Percentiles rank a stretch among this genome's conserved stretches.
These are phyloP conservation scores for Verticillium tricorpus DNA, from an alignment of 2,329 filamentous ascomycete species.

Conservation along the genomic window DNA sequence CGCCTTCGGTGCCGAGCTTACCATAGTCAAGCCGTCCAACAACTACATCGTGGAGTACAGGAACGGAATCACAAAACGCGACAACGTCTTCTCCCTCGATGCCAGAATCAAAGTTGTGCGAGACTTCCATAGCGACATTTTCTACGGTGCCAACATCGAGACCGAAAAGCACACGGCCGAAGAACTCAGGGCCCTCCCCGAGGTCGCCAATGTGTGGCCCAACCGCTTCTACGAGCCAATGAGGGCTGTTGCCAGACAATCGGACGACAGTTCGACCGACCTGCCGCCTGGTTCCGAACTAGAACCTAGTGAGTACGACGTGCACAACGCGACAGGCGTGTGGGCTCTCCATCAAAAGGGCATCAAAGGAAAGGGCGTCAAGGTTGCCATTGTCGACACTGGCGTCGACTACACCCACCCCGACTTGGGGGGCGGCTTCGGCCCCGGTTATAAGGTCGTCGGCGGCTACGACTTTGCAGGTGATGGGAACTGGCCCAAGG, in stretches of 20 bases:
- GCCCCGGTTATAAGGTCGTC: constrained; percentile 12
- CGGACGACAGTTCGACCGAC: neutral
- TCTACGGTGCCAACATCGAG: constrained; percentile 23
- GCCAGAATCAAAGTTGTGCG: constrained; percentile 17
- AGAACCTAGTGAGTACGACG: constrained; percentile 20
- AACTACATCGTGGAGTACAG: constrained; percentile 2
- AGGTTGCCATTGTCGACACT: constrained; percentile 33
- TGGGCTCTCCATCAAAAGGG: constrained; percentile 31
- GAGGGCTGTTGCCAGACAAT: neutral
- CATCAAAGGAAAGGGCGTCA: constrained; percentile 31
- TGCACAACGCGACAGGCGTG: constrained; percentile 32
- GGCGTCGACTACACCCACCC: constrained; percentile 34
- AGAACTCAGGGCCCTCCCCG: constrained; percentile 24
- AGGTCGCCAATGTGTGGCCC: constrained; percentile 31
- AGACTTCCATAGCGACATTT: constrained; percentile 20
- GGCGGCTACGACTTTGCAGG: constrained; percentile 20
- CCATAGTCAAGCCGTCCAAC: neutral
- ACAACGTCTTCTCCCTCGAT: neutral
- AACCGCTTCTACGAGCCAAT: constrained; percentile 8
- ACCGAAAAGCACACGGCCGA: constrained; percentile 21
- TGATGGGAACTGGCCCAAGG: constrained; percentile 8
- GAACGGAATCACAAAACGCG: constrained; percentile 2
- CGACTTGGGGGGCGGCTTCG: constrained; percentile 13
- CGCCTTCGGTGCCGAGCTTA: neutral
- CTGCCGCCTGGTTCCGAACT: neutral